Percentiles rank a stretch among this genome's conserved stretches.
Evolutionary conservation across 2,329 filamentous ascomycete genomes (phyloP).

Genomic region (Alternaria alternata): DNA sequence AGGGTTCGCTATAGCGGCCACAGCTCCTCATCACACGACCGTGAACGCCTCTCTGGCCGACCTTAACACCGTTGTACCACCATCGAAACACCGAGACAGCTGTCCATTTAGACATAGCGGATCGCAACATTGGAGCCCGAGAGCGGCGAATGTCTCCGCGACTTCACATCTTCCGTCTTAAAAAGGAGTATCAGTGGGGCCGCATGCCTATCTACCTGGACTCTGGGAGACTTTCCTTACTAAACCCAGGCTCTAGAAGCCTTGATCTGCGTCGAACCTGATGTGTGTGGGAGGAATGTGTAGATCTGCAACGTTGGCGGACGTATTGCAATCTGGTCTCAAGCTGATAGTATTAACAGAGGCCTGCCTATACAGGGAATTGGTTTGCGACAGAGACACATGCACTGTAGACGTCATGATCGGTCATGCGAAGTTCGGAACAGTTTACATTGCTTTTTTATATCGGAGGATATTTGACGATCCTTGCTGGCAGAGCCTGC

Average conservation of each 20-base stretch:
- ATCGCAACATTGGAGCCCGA: background rate
- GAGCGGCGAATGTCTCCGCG: background rate
- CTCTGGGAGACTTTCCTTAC: background rate
- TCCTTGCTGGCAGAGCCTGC: background rate
- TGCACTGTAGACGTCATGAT: background rate
- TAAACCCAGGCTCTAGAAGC: background rate
- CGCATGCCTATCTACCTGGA: background rate
- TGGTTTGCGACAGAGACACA: background rate
- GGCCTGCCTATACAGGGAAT: background rate
- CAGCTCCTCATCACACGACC: background rate
- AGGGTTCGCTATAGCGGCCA: background rate
- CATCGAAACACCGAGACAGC: constrained; percentile 1
- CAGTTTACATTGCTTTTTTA: background rate
- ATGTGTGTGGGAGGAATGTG: background rate
- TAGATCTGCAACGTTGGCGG: background rate
- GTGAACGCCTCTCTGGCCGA: background rate
- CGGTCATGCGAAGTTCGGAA: background rate
- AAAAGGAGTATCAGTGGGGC: constrained; percentile 3
- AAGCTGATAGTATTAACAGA: background rate
- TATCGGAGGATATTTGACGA: background rate
- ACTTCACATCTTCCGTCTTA: background rate
- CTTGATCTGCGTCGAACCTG: background rate
- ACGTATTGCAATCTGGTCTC: background rate
- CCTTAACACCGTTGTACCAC: constrained; percentile 1
- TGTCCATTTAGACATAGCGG: background rate